phyloP scores from a whole-genome alignment of 768 basidiomycete species.

The Kwoniella shandongensis region DNA sequence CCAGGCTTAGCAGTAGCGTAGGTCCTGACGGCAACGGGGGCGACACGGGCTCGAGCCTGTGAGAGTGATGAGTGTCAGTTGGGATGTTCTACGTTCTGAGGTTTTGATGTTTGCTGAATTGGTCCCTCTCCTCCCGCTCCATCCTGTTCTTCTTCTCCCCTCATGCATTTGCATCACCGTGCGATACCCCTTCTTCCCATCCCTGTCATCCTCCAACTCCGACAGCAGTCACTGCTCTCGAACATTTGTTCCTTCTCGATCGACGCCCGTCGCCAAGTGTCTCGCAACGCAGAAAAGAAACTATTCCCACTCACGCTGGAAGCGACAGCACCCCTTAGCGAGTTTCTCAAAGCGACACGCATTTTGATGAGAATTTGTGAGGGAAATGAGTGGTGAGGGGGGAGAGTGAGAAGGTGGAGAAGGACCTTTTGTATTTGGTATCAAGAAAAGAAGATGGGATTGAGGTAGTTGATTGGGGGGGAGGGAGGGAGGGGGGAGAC shows the following conservation, averaged over 20 bases:
- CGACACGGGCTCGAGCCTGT: constrained; percentile 52
- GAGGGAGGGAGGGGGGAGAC: constrained; percentile 13
- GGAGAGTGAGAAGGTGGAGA: constrained; percentile 12
- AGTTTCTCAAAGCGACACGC: constrained; percentile 41
- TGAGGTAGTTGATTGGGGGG: constrained; percentile 11
- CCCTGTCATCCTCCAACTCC: background rate
- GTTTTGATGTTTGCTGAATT: background rate
- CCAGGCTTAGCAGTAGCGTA: constrained; percentile 99
- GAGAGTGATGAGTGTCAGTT: constrained; percentile 24
- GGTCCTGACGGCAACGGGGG: constrained; percentile 54
- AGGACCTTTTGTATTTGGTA: constrained; percentile 14
- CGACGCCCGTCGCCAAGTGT: no score
- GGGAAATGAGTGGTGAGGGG: constrained; percentile 46
- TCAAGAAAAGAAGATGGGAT: constrained; percentile 26
- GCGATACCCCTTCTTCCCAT: background rate
- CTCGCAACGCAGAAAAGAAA: constrained; percentile 6
- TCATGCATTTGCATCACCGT: background rate
- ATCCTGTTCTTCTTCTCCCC: constrained; percentile 6
- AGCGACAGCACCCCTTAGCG: constrained; percentile 38
- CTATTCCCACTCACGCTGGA: constrained; percentile 33
- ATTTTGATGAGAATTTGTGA: constrained; percentile 40
- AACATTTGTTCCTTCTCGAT: no score
- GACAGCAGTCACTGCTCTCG: no score
- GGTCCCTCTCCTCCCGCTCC: background rate
- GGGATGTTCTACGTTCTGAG: constrained; percentile 1